These are phyloP conservation scores for Syzygium oleosum DNA, from an alignment of 345 rosid genomes.

Conservation along the genomic window DNA sequence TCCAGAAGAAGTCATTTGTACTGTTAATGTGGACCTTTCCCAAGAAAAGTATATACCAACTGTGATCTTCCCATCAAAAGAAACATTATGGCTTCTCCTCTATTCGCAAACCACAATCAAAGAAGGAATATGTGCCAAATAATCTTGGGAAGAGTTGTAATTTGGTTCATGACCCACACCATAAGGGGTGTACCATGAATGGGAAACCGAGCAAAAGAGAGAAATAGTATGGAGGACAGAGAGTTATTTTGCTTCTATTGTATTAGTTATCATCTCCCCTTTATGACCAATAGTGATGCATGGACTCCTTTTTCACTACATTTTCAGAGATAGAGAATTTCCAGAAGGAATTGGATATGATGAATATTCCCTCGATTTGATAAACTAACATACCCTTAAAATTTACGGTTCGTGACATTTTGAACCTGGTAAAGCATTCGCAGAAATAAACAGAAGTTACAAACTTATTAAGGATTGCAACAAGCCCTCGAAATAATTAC, in stretches of 20 bases:
- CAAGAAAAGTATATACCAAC: neutral
- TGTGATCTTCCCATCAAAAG: neutral
- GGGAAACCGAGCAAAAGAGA: neutral
- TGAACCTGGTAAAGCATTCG: neutral
- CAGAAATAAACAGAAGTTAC: neutral
- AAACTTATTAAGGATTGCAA: neutral
- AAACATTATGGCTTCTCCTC: neutral
- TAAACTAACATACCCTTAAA: neutral
- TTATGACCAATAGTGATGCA: neutral
- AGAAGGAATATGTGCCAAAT: neutral
- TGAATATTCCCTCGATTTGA: neutral
- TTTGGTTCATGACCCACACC: neutral
- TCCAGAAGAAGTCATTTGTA: neutral
- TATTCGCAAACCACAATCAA: neutral
- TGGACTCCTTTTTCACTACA: neutral
- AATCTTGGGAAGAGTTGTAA: neutral
- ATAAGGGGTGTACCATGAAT: neutral
- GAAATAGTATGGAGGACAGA: neutral
- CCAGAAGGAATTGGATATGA: neutral
- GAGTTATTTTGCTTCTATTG: neutral
- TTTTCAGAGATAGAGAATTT: neutral
- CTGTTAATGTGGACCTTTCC: neutral
- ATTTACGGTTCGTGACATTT: neutral
- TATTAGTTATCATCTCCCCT: neutral
- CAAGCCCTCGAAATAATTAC: conserved; percentile 21